Evolutionary conservation across 2,329 filamentous ascomycete species (phyloP).

Genomic region (Fusarium liriodendri): DNA sequence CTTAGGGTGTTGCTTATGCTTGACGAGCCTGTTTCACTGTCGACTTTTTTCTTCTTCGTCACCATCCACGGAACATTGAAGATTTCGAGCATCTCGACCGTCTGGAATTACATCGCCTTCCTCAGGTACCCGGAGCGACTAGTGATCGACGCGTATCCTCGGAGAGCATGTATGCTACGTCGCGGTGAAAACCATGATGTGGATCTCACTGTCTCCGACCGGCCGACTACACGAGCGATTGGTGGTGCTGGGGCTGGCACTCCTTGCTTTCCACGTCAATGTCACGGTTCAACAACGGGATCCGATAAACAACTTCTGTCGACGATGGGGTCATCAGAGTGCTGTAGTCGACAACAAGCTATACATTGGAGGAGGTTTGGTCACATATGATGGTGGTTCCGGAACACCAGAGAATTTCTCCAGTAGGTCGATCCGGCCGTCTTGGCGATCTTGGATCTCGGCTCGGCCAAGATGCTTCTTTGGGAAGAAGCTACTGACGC

Average conservation of each 20-base stretch:
- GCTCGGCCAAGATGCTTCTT: not conserved
- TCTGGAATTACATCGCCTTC: conserved; percentile 8
- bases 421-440: conserved; percentile 56
- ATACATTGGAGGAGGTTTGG: conserved; percentile 71
- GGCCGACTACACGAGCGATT: conserved; percentile 28
- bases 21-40: not conserved
- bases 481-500: conserved; percentile 15
- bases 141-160: conserved; percentile 17
- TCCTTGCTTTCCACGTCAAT: conserved; percentile 33
- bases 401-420: conserved; percentile 64
- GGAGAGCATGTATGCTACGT: conserved; percentile 38
- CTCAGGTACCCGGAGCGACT: conserved; percentile 4
- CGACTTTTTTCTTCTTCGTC: conserved; percentile 13
- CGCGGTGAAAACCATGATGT: conserved; percentile 39
- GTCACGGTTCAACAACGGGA: conserved; percentile 55
- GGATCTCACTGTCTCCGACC: conserved; percentile 34
- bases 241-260: conserved; percentile 33
- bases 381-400: conserved; percentile 65
- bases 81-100: conserved; percentile 3
- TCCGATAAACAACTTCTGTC: conserved; percentile 65
- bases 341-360: conserved; percentile 68
- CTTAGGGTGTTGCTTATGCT: conserved; percentile 5
- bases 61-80: conserved; percentile 9
- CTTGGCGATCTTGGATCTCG: not conserved
- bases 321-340: conserved; percentile 69